These are phyloP conservation scores for Magnolia sinica DNA, from an alignment of 164 flowering plant genomes.

Conservation along the genomic window DNA sequence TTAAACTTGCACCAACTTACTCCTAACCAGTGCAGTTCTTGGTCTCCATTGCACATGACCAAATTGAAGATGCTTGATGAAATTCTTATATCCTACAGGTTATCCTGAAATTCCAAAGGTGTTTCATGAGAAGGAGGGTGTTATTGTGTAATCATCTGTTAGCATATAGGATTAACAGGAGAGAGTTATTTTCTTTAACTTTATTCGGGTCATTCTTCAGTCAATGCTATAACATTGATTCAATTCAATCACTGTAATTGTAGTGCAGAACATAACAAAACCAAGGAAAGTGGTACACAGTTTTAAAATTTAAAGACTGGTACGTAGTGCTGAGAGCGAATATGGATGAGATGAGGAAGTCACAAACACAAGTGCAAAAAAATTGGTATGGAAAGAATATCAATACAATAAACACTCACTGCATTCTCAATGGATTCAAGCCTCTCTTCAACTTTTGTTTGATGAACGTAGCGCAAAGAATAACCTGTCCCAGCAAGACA, in stretches of 20 bases:
- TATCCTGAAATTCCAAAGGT: background rate
- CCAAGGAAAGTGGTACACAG: background rate
- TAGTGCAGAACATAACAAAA: too few relatives aligned
- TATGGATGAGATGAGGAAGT: background rate
- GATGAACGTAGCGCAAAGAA: conserved; percentile 63
- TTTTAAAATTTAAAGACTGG: background rate
- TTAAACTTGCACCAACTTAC: too few relatives aligned
- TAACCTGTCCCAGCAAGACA: conserved; percentile 57
- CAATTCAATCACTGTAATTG: too few relatives aligned
- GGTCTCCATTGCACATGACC: too few relatives aligned
- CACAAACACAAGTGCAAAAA: background rate
- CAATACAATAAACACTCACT: conserved; percentile 44
- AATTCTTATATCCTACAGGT: background rate
- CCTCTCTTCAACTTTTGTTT: conserved; percentile 63
- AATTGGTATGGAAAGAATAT: background rate
- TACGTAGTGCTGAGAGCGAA: background rate
- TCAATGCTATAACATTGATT: too few relatives aligned
- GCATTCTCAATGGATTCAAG: conserved; percentile 83
- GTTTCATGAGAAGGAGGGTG: background rate
- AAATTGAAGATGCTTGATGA: background rate
- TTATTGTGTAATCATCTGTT: background rate
- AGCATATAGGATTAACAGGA: too few relatives aligned
- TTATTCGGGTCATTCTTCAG: too few relatives aligned
- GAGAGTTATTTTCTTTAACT: too few relatives aligned
- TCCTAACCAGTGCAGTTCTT: too few relatives aligned